Conservation (phyloP, 768 basidiomycete genomes). For the Amanita subjunquillea region DNA sequence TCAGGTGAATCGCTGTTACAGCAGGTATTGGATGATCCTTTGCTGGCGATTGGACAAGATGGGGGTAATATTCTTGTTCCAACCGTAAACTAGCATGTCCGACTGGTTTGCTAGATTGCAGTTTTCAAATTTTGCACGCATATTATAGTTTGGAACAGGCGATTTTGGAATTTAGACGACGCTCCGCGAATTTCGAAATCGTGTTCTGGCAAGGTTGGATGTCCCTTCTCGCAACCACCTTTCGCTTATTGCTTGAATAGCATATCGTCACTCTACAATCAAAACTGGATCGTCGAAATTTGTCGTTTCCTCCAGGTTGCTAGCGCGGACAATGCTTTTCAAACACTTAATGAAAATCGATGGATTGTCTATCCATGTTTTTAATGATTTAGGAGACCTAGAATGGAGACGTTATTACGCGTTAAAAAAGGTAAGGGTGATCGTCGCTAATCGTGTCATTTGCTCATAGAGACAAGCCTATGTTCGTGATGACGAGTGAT, state of each 20-base stretch:
- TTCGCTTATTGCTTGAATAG: slow-evolving; percentile 17
- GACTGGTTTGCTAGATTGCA: slow-evolving; percentile 25
- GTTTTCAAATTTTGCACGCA: slow-evolving; percentile 59
- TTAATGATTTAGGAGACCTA: slow-evolving; percentile 33
- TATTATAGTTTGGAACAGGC: slow-evolving; percentile 41
- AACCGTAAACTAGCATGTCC: neutral
- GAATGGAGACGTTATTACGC: slow-evolving; percentile 37
- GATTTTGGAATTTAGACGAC: slow-evolving; percentile 34
- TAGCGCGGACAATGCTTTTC: slow-evolving; percentile 43
- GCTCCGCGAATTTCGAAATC: slow-evolving; percentile 49
- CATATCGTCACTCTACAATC: slow-evolving; percentile 30
- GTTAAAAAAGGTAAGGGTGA: slow-evolving; percentile 26
- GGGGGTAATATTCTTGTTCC: slow-evolving; percentile 23
- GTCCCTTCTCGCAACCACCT: neutral
- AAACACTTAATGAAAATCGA: slow-evolving; percentile 34
- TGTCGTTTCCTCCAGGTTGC: slow-evolving; percentile 31
- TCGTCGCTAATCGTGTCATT: neutral
- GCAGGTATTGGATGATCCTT: slow-evolving; percentile 44
- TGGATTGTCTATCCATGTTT: slow-evolving; percentile 32
- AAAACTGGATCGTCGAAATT: slow-evolving; percentile 25
- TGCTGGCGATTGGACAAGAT: slow-evolving; percentile 46
- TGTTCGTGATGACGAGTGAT: slow-evolving; percentile 55
- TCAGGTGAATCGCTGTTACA: slow-evolving; percentile 55
- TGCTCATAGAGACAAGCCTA: slow-evolving; percentile 32
- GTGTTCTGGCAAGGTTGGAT: slow-evolving; percentile 48